Evolutionary conservation across 2,329 filamentous ascomycete genomes (phyloP), one percentile per base, ranked within the genome.

Genomic region (Colletotrichum acutatum): DNA sequence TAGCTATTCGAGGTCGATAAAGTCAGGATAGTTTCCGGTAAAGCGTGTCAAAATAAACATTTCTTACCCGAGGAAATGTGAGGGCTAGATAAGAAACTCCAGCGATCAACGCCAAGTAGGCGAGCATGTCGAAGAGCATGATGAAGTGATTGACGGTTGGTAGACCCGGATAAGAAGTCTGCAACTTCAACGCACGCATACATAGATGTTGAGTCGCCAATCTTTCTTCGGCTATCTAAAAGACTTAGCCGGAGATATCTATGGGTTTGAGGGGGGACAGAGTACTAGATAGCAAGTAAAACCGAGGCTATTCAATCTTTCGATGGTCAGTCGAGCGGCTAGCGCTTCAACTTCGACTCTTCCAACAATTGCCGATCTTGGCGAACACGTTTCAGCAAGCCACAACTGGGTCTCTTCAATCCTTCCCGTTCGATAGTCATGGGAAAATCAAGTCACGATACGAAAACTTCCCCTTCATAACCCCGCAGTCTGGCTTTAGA

Each of bases 21-120:
- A n/a, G 42, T 49, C 42, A 49, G 42, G 7, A 67, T 49, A 16
- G 19, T 74, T 16, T 68, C 34, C 37, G 30, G 49, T 34, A 30
- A 57, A 8, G 6, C 1, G 14, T 57, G 22, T n/a, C 42, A 28
- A 14, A 11, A 11, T 32, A 4, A 34, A 12, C 52, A 14, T 24
- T 22, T 1, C n/a, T 34, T 79, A 80, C 79, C 61, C 69, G 77
- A 4, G 79, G 79, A 37, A 77, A 78, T 52, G 77, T 74, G 4
- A 81, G 66, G 30, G 71, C 68, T 2, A 81, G n/a, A 56, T 80
- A 81, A 1, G 76, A 63, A 16, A 80, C 46, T 1, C 74, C 72
- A 24, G 74, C 66, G 14, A 77, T 72, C 64, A 69, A 74, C 58
- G 75, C 75, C 19, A 24, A n/a, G 28, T 76, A 76, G 28, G 68